Evolutionary conservation across 2,329 filamentous ascomycete species (phyloP), one percentile per base, ranked within the genome.

Genomic region (Lasiodiplodia gonubiensis): DNA sequence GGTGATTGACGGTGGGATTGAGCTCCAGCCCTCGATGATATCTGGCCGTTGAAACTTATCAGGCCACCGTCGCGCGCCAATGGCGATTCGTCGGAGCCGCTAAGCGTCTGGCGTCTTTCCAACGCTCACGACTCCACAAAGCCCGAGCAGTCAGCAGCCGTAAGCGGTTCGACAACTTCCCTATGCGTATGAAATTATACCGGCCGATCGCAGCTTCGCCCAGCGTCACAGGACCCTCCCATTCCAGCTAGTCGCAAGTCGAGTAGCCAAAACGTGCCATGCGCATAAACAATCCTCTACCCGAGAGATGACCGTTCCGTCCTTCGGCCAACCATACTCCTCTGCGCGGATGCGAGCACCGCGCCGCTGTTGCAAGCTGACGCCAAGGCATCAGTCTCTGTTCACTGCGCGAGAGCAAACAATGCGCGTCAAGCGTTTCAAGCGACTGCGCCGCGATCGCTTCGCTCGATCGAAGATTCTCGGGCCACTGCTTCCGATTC

Each of bases 351-450:
- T 35, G 53, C 37, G 39, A 35, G 27, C 54, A 10, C 33, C 35
- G n/a, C 55, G 37, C 25, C 57, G 39, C 14, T 48, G 42, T 35
- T 27, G 57, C 23, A 30, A 21, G n/a, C n/a, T 51, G 46, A 35
- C 7, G 23, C 11, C 30, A 23, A 0, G 30, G 23, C 10, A 30
- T 30, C 27, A 30, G 27, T 1, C 33, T 30, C 33, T 51, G 59
- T 46, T 37, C 59, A 63, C 46, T 51, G 59, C 46, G 46, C 35
- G 16, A 11, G 21, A 27, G 46, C 59, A 51, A 39, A 37, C 42
- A 18, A 51, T 21, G 46, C 59, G 37, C 30, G 59, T 63, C 59
- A 63, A 33, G 27, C 18, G 59, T 63, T 63, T 63, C 59, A 51
- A 18, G 12, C 30, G 42, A n/a, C 16, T 27, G 39, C 25, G 25